Conservation (phyloP, 495 filamentous ascomycete genomes). For the Clohesyomyces aquaticus region DNA sequence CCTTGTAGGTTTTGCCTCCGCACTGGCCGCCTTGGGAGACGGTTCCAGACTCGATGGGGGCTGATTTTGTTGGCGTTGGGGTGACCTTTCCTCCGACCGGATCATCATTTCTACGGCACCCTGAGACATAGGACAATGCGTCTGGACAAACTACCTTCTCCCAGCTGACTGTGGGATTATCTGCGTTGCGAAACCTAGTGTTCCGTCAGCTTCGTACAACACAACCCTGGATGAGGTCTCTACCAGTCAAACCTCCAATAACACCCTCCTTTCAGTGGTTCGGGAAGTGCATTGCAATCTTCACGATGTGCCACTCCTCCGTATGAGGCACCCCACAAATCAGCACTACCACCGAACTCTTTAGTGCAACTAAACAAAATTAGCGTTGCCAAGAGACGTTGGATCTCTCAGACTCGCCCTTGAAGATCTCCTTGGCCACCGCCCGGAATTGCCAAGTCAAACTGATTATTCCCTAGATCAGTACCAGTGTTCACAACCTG, state of each 20-base stretch:
- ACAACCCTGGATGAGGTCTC: no score
- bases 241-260: constrained; percentile 23
- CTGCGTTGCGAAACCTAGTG: constrained; percentile 35
- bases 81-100: constrained; percentile 21
- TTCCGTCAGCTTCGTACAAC: constrained; percentile 8
- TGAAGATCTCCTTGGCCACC: constrained; percentile 24
- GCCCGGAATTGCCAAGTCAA: constrained; percentile 29
- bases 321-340: constrained; percentile 26
- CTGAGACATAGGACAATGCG: constrained; percentile 15
- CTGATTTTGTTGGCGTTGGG: constrained; percentile 21
- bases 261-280: constrained; percentile 23
- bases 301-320: constrained; percentile 31
- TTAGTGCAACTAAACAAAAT: constrained; percentile 15
- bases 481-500: constrained; percentile 25
- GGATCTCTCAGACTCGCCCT: constrained; percentile 2
- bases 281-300: constrained; percentile 21
- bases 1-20: constrained; percentile 17
- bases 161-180: constrained; percentile 28
- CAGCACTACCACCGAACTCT: constrained; percentile 12
- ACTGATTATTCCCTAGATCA: constrained; percentile 32
- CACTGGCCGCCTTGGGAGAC: constrained; percentile 23
- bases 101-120: constrained; percentile 29
- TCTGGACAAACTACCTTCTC: constrained; percentile 27
- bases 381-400: background rate
- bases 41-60: constrained; percentile 27